Percentiles rank a stretch among this genome's conserved stretches.
phyloP scores from a whole-genome alignment of 441 rosid species.

The Gossypium trilobum region DNA sequence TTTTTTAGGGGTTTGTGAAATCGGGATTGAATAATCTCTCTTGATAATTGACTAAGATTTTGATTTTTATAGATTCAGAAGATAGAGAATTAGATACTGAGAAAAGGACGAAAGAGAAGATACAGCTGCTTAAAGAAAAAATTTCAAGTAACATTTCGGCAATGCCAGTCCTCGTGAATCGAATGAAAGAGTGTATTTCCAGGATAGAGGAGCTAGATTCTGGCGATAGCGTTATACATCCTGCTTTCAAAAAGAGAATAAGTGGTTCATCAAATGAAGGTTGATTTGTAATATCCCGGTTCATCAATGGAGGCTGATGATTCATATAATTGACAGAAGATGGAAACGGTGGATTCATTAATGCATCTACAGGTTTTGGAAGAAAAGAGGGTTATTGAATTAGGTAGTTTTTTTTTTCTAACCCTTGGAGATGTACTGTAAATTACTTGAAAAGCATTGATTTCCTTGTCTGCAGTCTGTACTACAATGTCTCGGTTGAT shows the following conservation, averaged over 20 bases:
- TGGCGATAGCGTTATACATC: constrained; percentile 31
- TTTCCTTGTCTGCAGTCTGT: neutral
- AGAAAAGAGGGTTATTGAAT: neutral
- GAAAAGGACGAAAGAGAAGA: constrained; percentile 26
- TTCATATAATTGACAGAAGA: neutral
- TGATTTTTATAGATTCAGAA: constrained; percentile 20
- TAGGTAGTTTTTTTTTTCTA: too few species aligned
- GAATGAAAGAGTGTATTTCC: constrained; percentile 44
- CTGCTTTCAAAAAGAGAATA: constrained; percentile 34
- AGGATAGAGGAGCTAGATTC: constrained; percentile 35
- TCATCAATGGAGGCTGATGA: neutral
- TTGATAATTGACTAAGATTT: constrained; percentile 11
- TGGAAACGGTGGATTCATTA: neutral
- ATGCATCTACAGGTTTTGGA: neutral
- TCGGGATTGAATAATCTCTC: neutral
- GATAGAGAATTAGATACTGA: constrained; percentile 19
- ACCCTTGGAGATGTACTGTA: neutral
- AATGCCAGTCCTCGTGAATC: constrained; percentile 36
- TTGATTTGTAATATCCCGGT: neutral
- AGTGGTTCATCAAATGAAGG: constrained; percentile 21
- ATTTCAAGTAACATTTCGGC: constrained; percentile 33
- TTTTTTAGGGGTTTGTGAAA: neutral
- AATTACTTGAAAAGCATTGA: neutral
- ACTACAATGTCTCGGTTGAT: neutral
- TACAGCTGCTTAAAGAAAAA: constrained; percentile 32